These are phyloP conservation scores for Bombardia bombarda DNA, from an alignment of 495 filamentous ascomycete genomes.

Conservation along the genomic window DNA sequence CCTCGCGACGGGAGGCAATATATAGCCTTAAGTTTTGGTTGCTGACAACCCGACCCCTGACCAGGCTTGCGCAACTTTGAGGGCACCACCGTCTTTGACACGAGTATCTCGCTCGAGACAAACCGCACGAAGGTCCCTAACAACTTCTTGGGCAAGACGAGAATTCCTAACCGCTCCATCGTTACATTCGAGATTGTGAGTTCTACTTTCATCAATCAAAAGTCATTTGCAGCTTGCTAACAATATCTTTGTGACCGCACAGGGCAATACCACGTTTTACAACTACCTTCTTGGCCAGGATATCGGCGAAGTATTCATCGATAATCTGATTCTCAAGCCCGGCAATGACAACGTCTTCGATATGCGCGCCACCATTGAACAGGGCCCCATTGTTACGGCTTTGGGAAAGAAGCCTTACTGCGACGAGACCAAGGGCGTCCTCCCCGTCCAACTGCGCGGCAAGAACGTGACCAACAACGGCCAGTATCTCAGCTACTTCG, in stretches of 20 bases:
- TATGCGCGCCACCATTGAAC: conserved; percentile 47
- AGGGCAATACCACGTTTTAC: conserved; percentile 61
- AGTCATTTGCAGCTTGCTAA: no score
- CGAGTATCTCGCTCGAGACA: conserved; percentile 35
- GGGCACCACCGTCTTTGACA: conserved; percentile 49
- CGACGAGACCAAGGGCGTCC: conserved; percentile 35
- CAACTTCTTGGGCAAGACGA: conserved; percentile 57
- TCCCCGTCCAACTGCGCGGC: conserved; percentile 54
- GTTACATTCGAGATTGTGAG: conserved; percentile 57
- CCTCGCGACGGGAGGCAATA: no score
- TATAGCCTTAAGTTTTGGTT: no score
- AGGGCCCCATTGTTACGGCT: conserved; percentile 39
- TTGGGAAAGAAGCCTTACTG: conserved; percentile 31
- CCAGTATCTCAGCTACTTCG: conserved; percentile 54
- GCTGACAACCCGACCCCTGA: no score
- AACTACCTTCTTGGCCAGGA: conserved; percentile 42
- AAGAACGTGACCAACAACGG: conserved; percentile 51
- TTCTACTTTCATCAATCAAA: no score
- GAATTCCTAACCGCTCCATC: conserved; percentile 63
- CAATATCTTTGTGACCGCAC: no score
- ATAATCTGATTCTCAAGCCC: conserved; percentile 50
- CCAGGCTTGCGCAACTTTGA: conserved; percentile 40
- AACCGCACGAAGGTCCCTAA: conserved; percentile 37
- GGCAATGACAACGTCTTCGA: conserved; percentile 48
- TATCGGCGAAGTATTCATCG: conserved; percentile 49